Base-by-base conservation (phyloP, 305 asterid species). In the Solanum chacoense region DNA sequence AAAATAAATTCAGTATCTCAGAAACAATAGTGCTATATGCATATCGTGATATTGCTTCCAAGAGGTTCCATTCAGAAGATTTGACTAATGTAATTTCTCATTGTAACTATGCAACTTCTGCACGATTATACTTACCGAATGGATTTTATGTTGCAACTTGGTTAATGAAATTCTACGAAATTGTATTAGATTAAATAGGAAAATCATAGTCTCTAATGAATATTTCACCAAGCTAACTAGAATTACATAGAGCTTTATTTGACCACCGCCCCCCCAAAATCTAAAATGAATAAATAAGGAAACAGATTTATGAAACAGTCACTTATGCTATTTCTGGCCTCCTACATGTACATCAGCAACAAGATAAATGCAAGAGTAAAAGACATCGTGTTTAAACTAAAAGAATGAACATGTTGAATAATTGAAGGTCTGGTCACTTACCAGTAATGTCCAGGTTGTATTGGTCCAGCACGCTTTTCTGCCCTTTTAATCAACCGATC, bases 381-480 rank as follows among this genome's bases (percentile, higher is more conserved):
- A 50, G 73, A 31, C 11, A 50, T 50, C 22, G 26, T 20, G 45
- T 50, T 55, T 84, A 55, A 84, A 32, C 87, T 20, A 13, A 55
- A 84, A 31, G 42, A 84, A 55, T 50, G 87, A 84, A 84, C 73
- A 74, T 12, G 45, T 55, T 45, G 69, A 85, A 11, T 38, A 40
- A 55, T 80, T 65, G 50, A 72, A 85, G 71, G 50, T 36, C 37
- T 18, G 89, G 59, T 73, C 34, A 59, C 92, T 81, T 91, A 96
- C 99, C 99, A 97, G 92, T 96, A 97, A 91, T 96, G 90, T 85
- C 99, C 99, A 32, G 98, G 96, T 29, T 90, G 94, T 86, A 97
- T 93, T 8, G 93, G 93, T 87, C 99, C 99, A 45, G 99, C 98
- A 45, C 92, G 75, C 85, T 91, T 94, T 89, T 95, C 96, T 76